Evolutionary conservation across 352 stramenopile species (phyloP).

Genomic region (Pythium myriotylum): DNA sequence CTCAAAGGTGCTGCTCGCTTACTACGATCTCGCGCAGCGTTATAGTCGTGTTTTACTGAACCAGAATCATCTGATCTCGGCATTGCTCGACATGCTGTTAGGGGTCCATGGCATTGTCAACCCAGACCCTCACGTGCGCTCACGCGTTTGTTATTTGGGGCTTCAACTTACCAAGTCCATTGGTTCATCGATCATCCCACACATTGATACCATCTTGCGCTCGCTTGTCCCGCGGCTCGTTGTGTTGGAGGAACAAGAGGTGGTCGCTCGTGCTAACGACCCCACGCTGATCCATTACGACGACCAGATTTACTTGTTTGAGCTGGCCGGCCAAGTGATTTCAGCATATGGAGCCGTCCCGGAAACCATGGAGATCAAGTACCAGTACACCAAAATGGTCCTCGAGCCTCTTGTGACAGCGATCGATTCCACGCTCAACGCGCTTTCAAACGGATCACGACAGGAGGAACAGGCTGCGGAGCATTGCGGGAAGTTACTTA

Average conservation of each 20-base stretch:
- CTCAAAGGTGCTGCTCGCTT: conserved; percentile 66
- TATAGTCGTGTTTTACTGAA: conserved; percentile 78
- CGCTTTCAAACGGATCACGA: conserved; percentile 29
- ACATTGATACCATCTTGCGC: conserved; percentile 71
- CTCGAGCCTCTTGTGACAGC: conserved; percentile 68
- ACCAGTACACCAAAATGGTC: conserved; percentile 73
- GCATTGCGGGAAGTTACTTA: conserved; percentile 64
- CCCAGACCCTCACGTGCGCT: conserved; percentile 58
- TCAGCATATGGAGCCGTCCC: conserved; percentile 45
- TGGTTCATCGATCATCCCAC: conserved; percentile 64
- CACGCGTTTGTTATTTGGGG: conserved; percentile 84
- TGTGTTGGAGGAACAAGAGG: conserved; percentile 46
- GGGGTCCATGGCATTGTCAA: conserved; percentile 72
- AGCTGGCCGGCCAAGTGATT: conserved; percentile 84
- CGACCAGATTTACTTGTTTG: conserved; percentile 87
- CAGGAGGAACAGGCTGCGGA: conserved; percentile 50
- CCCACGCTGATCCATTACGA: conserved; percentile 64
- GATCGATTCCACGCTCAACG: conserved; percentile 56
- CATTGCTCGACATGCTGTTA: conserved; percentile 86
- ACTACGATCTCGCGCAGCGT: conserved; percentile 82
- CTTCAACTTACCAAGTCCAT: conserved; percentile 82
- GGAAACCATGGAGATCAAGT: conserved; percentile 66
- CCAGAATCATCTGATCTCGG: conserved; percentile 61
- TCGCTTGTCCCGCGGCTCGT: conserved; percentile 68
- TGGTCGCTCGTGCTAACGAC: conserved; percentile 39